Evolutionary conservation across 2,329 filamentous ascomycete genomes (phyloP).

Genomic region (Alternaria postmessia): DNA sequence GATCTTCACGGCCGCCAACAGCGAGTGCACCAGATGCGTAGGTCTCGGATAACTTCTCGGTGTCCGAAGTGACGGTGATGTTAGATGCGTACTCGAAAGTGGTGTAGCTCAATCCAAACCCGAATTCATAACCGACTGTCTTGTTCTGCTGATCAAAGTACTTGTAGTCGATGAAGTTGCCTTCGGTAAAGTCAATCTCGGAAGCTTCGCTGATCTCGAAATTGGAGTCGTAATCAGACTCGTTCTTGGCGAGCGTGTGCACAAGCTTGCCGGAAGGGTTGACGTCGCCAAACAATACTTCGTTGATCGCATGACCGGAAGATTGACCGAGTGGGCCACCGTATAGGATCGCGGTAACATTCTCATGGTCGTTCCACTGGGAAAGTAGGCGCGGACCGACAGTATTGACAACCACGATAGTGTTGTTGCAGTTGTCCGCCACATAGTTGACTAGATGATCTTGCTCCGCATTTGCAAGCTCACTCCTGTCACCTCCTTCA

Average conservation of each 20-base stretch:
- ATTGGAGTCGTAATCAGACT: background rate
- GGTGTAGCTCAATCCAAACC: background rate
- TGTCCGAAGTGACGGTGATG: background rate
- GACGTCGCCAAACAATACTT: background rate
- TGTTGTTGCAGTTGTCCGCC: background rate
- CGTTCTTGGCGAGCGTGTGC: conserved; percentile 1
- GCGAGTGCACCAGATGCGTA: background rate
- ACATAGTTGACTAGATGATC: background rate
- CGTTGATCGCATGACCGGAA: background rate
- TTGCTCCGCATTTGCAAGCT: background rate
- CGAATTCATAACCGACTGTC: background rate
- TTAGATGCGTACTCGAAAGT: background rate
- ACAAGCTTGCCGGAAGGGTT: background rate
- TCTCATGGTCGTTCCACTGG: background rate
- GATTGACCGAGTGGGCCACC: background rate
- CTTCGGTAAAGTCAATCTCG: background rate
- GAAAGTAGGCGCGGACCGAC: background rate
- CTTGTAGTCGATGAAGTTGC: conserved; percentile 1
- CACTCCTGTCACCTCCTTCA: background rate
- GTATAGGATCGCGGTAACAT: background rate
- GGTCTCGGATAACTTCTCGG: background rate
- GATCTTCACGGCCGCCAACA: background rate
- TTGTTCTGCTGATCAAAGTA: conserved; percentile 1
- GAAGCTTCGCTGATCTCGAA: background rate
- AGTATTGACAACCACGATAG: background rate